Conservation (phyloP, 164 flowering plant genomes). For the Dillenia turbinata region DNA sequence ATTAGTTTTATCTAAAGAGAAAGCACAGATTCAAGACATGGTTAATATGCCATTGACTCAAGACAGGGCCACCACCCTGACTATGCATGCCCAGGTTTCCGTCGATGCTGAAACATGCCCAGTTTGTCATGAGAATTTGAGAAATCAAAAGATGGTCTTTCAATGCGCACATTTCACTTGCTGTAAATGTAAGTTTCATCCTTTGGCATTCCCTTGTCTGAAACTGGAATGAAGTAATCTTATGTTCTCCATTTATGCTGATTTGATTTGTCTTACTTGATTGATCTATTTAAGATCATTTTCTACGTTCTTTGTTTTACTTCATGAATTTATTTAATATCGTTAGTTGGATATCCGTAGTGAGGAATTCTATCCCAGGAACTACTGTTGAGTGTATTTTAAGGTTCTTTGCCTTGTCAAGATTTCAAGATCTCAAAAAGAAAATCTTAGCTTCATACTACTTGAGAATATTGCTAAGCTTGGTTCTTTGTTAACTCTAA, state of each 20-base stretch:
- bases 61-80: constrained; percentile 19
- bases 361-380: too few relatives aligned
- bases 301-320: background rate
- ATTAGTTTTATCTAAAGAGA: constrained; percentile 60
- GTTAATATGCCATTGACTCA: constrained; percentile 29
- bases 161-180: constrained; percentile 93
- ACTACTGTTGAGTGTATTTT: too few relatives aligned
- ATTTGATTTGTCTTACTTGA: background rate
- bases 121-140: constrained; percentile 82
- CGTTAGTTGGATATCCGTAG: too few relatives aligned
- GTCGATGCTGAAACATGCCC: constrained; percentile 71
- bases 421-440: too few relatives aligned
- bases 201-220: constrained; percentile 1
- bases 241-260: constrained; percentile 1
- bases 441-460: too few relatives aligned
- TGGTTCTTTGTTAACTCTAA: too few relatives aligned
- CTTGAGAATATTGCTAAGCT: too few relatives aligned
- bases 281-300: background rate
- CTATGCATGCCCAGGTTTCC: constrained; percentile 15
- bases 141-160: constrained; percentile 81
- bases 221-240: background rate
- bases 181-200: constrained; percentile 75
- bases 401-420: too few relatives aligned
- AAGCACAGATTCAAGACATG: constrained; percentile 17
- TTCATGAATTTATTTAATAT: too few relatives aligned